Base-by-base conservation (phyloP, 805 yeast species). In the Starmerella khaoyaiensis region DNA sequence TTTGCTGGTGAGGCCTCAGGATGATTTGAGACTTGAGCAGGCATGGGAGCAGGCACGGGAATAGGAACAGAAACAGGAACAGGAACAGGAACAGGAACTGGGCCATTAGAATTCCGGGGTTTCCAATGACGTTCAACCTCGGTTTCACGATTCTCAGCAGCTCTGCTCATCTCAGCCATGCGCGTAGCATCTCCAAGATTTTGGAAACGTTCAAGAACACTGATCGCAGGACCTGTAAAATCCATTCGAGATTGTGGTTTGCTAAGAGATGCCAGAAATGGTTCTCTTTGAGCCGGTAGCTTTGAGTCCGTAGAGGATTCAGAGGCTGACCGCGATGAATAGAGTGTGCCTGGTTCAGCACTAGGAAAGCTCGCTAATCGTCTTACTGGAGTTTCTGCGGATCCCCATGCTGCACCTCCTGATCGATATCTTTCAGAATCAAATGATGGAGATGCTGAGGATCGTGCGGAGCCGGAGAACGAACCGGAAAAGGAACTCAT, bases 351-450 rank as follows among this genome's bases (percentile, higher is more conserved):
- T 21, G 42, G 42, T 34, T 39, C 39, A 15, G 36, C 36, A 27
- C 31, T 31, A 28, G 45, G 42, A 21, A 37, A 37, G 31, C 40
- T 33, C n/a, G 32, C 39, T 7, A 40, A 27, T 7, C 46, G 40
- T 17, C 43, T 29, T 4, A 36, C 38, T 30, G 47, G 41, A 35
- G 36, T 24, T 31, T 37, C 41, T 17, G 50, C 48, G 10, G 51
- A 37, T 28, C 50, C 53, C 53, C 53, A 50, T n/a, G 52, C 53
- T 33, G 42, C 40, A 21, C 49, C 49, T 11, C 53, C 53, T 9
- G 20, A 39, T 12, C 46, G 45, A 36, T 37, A 50, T 7, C 47
- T 41, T 27, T 48, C 48, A 6, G 48, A 42, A 21, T 48, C 50
- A 29, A 42, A 36, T n/a, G 43, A 36, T 16, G 40, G 29, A 27